Conservation (phyloP, 306 rosid genomes). For the Ochetophila trinervis region DNA sequence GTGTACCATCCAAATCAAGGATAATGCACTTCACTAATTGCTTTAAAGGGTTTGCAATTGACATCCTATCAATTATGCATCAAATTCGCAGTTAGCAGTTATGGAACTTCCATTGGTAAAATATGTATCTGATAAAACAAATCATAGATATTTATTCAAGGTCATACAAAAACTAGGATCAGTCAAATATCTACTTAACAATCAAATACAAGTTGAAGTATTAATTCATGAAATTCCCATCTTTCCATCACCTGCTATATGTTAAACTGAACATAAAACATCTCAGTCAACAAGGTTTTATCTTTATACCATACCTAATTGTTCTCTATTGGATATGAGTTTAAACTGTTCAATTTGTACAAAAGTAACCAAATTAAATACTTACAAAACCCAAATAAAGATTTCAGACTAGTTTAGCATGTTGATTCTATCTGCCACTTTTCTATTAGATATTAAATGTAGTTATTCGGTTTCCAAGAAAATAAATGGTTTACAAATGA, state of each 20-base stretch:
- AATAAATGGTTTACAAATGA: too few species aligned
- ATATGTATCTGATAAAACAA: not conserved
- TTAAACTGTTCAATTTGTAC: too few species aligned
- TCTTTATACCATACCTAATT: too few species aligned
- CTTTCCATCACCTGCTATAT: not conserved
- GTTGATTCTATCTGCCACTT: too few species aligned
- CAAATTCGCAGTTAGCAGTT: slow-evolving; percentile 12
- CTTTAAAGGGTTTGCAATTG: slow-evolving; percentile 36
- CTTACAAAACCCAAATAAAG: not conserved
- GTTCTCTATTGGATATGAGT: too few species aligned
- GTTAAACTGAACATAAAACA: not conserved
- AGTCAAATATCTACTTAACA: not conserved
- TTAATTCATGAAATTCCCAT: not conserved
- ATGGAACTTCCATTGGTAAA: slow-evolving; percentile 3
- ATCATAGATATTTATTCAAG: not conserved
- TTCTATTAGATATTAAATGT: too few species aligned
- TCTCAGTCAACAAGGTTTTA: too few species aligned
- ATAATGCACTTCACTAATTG: slow-evolving; percentile 57
- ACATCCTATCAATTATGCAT: slow-evolving; percentile 38
- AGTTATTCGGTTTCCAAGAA: too few species aligned
- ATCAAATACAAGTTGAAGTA: not conserved
- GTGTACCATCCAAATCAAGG: slow-evolving; percentile 91
- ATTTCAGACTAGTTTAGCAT: too few species aligned
- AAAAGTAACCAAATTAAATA: not conserved
- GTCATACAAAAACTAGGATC: too few species aligned